Evolutionary conservation across 2,329 filamentous ascomycete species (phyloP).

Genomic region (Epichloe hybrida): DNA sequence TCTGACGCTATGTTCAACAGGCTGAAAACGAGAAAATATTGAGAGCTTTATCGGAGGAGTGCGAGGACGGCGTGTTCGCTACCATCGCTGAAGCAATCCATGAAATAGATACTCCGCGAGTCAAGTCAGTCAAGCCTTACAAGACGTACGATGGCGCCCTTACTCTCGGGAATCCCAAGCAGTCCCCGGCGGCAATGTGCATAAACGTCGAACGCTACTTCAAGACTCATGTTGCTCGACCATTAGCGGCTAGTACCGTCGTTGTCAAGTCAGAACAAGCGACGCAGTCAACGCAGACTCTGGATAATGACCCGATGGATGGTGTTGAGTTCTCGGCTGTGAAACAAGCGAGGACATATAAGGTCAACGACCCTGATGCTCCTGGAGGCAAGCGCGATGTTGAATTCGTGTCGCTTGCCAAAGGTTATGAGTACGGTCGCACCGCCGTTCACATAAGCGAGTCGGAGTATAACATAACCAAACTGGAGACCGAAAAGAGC

Average conservation of each 20-base stretch:
- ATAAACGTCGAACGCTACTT: conserved; percentile 90
- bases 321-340: conserved; percentile 52
- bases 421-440: conserved; percentile 85
- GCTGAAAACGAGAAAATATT: conserved; percentile 58
- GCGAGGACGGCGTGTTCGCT: conserved; percentile 57
- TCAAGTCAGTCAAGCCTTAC: conserved; percentile 65
- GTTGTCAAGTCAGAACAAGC: conserved; percentile 41
- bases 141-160: conserved; percentile 68
- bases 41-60: conserved; percentile 50
- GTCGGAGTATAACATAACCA: conserved; percentile 79
- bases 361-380: conserved; percentile 59
- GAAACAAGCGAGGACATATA: conserved; percentile 67
- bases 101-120: conserved; percentile 60
- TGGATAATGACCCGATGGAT: conserved; percentile 34
- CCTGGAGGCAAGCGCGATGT: conserved; percentile 74
- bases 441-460: conserved; percentile 84
- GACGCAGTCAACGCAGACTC: conserved; percentile 36
- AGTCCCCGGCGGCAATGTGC: conserved; percentile 59
- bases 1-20: conserved; percentile 10
- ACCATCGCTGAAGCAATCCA: conserved; percentile 76
- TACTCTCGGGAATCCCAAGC: conserved; percentile 63
- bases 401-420: conserved; percentile 70
- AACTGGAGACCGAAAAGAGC: conserved; percentile 59
- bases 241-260: conserved; percentile 66
- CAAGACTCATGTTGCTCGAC: conserved; percentile 62